Conservation (phyloP, 495 filamentous ascomycete genomes). For the Cladorrhinum samala region DNA sequence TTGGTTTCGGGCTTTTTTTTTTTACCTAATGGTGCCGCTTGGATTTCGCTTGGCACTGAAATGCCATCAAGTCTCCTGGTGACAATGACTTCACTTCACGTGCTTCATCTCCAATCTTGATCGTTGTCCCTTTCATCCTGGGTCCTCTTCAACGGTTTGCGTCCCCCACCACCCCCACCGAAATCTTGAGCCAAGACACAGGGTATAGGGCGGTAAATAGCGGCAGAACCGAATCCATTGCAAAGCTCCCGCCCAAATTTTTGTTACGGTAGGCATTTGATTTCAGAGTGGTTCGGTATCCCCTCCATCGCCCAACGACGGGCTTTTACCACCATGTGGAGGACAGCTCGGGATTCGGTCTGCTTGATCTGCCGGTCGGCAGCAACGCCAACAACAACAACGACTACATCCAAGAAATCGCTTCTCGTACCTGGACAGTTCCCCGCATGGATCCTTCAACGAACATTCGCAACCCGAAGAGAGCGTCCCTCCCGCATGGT, state of each 20-base stretch:
- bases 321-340: slow-evolving; percentile 24
- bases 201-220: slow-evolving; percentile 7
- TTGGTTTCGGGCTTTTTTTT: too few relatives aligned
- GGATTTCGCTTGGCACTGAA: not conserved
- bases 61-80: not conserved
- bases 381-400: slow-evolving; percentile 4
- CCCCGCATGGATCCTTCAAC: slow-evolving; percentile 32
- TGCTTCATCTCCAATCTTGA: too few relatives aligned
- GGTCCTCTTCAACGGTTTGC: too few relatives aligned
- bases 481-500: slow-evolving; percentile 64
- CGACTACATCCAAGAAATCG: slow-evolving; percentile 8
- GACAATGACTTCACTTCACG: not conserved
- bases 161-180: not conserved
- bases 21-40: not conserved
- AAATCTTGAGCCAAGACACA: not conserved
- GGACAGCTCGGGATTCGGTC: slow-evolving; percentile 26
- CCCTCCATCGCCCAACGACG: too few relatives aligned
- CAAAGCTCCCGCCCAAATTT: slow-evolving; percentile 10
- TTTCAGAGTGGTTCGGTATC: too few relatives aligned
- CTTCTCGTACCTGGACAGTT: too few relatives aligned
- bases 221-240: slow-evolving; percentile 8
- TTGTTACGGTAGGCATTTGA: slow-evolving; percentile 3
- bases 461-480: slow-evolving; percentile 29
- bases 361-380: slow-evolving; percentile 30
- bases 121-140: too few relatives aligned